A percentile compares a stretch with the other conserved stretches of the same genome.
phyloP scores from a whole-genome alignment of 768 basidiomycete genomes.

The Tremella yokohamensis region DNA sequence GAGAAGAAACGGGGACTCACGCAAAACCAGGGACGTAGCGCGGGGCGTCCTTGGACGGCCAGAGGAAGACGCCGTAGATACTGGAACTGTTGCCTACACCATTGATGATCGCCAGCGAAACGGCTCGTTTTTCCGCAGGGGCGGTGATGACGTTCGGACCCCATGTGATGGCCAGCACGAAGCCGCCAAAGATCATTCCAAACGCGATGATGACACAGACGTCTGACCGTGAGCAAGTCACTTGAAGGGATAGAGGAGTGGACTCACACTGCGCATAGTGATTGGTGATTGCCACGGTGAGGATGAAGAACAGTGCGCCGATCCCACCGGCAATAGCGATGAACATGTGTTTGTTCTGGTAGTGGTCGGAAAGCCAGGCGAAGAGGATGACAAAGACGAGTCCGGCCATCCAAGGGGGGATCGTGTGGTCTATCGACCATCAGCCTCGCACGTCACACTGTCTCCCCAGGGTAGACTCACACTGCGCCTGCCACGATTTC shows the following conservation, averaged over 20 bases:
- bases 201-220: conserved; percentile 39
- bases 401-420: conserved; percentile 11
- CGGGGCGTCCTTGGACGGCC: conserved; percentile 23
- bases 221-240: conserved; percentile 8
- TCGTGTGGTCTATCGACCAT: conserved; percentile 5
- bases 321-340: conserved; percentile 15
- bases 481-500: conserved; percentile 7
- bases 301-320: conserved; percentile 26
- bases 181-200: conserved; percentile 27
- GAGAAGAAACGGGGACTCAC: no score
- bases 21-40: conserved; percentile 11
- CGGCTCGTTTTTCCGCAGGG: conserved; percentile 33
- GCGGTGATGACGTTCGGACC: conserved; percentile 28
- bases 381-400: conserved; percentile 19
- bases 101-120: conserved; percentile 34
- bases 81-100: conserved; percentile 12
- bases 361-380: conserved; percentile 33
- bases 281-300: conserved; percentile 10
- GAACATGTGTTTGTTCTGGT: conserved; percentile 38
- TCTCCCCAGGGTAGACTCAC: background rate
- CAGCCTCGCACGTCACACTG: conserved; percentile 5
- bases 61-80: conserved; percentile 34
- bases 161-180: conserved; percentile 32
- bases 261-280: background rate
- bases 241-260: no score